A percentile compares a stretch with the other conserved stretches of the same genome.
phyloP scores from a whole-genome alignment of 306 rosid species.

The Dalbergia cultrata region DNA sequence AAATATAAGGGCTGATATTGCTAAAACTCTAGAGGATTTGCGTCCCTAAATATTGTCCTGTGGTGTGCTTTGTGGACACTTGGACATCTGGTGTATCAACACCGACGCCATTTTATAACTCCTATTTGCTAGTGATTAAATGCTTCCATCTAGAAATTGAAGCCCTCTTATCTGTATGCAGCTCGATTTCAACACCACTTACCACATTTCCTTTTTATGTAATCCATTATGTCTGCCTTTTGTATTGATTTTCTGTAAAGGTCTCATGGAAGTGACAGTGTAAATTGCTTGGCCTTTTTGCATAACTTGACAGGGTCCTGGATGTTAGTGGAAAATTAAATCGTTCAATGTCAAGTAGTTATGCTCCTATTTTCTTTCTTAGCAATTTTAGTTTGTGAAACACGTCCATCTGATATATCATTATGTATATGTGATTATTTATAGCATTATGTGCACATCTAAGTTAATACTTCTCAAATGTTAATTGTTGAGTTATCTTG shows the following conservation, averaged over 20 bases:
- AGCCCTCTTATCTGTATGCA: neutral
- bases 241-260: no score
- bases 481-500: neutral
- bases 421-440: neutral
- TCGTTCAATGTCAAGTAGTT: neutral
- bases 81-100: slow-evolving; percentile 1
- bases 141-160: neutral
- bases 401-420: neutral
- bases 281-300: slow-evolving; percentile 12
- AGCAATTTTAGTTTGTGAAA: neutral
- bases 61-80: neutral
- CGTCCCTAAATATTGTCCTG: neutral
- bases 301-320: neutral
- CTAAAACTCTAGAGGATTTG: slow-evolving; percentile 7
- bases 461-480: neutral
- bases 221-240: neutral
- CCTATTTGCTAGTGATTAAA: neutral
- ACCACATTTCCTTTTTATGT: neutral
- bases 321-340: neutral
- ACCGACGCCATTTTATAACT: neutral
- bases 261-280: neutral
- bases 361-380: slow-evolving; percentile 12
- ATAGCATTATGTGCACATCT: neutral
- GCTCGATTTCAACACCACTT: slow-evolving; percentile 23
- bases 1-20: neutral